Base-by-base conservation (phyloP, 2,329 filamentous ascomycete species). In the Xylariales sp. region DNA sequence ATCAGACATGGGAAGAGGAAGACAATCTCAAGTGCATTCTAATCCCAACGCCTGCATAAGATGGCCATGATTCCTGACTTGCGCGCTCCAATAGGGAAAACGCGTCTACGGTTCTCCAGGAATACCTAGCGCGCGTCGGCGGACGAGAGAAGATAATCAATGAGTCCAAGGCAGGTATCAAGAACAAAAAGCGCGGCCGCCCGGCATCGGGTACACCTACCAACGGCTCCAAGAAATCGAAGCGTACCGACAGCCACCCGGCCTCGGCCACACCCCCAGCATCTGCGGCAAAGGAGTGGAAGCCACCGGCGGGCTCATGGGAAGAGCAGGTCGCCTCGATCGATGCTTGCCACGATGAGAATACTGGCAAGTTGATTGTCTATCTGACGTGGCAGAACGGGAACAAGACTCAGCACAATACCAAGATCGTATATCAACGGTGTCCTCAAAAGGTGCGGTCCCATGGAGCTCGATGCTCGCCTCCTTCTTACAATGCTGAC, bases 1-100 rank as follows among this genome's bases (percentile, higher is more conserved):
- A 93, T 50, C 64, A 78, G 54, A 93, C 87, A 0, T 91, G 86
- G 86, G 87, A 93, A 57, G 82, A 84, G 0, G 82, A 87, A 52
- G 78, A 80, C 9, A 90, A 89, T 51, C 66, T 88, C 45, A 62
- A 51, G 77, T 81, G 62, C 45, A 72, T 50, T 10, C 20, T 16
- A 27, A 34, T 29, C 27, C 15, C 10, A 27, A 18, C 14, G 28
- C n/a, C 25, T 15, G 15, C 18, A 29, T 15, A 28, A 41, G 9
- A 22, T 12, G 29, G 10, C 25, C 31, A 28, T 20, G 22, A 3
- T 8, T 8, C 8, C 19, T 25, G 27, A 38, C 38, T 28, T 18
- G 4, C 11, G 18, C 25, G 35, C 31, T 12, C 24, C 12, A 38
- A 11, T 44, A 81, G 76, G 36, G 74, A 76, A 40, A 76, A 76